Percentiles rank a stretch among this genome's conserved stretches.
Conservation (phyloP, 2,329 filamentous ascomycete genomes). For the Phoma sp. region DNA sequence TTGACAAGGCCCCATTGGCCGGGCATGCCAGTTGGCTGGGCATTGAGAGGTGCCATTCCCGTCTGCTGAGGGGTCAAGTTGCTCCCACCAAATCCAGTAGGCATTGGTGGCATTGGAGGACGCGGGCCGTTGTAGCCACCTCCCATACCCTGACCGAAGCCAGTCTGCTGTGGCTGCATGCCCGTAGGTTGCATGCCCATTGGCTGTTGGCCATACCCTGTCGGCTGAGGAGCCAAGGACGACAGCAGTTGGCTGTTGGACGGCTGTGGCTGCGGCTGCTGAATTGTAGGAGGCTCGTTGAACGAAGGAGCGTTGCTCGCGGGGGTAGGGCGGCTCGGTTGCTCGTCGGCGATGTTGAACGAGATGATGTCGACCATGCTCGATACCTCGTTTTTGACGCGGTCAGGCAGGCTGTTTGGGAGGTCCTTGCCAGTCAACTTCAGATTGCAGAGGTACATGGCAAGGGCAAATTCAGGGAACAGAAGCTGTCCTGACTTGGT, state of each 20-base stretch:
- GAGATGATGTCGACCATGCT: constrained; percentile 99
- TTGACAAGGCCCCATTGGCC: constrained; percentile 99
- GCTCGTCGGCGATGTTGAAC: constrained; percentile 85
- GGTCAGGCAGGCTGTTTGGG: constrained; percentile 78
- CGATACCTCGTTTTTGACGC: constrained; percentile 93
- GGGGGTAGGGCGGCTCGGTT: constrained; percentile 56
- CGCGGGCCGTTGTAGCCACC: constrained; percentile 81
- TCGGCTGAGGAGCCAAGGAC: constrained; percentile 62
- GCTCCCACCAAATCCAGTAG: constrained; percentile 55
- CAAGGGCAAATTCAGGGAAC: constrained; percentile 95
- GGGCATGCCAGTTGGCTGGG: constrained; percentile 91
- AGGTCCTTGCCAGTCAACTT: constrained; percentile 86
- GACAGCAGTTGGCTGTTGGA: constrained; percentile 71
- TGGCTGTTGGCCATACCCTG: constrained; percentile 66
- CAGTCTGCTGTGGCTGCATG: constrained; percentile 58
- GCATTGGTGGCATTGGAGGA: constrained; percentile 84
- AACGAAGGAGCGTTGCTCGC: constrained; percentile 76
- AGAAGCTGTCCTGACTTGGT: constrained; percentile 95
- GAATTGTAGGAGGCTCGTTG: constrained; percentile 62
- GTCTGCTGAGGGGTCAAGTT: constrained; percentile 68
- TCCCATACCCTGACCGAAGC: constrained; percentile 72
- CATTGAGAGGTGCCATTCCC: constrained; percentile 73
- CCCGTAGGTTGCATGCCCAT: constrained; percentile 51
- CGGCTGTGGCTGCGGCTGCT: constrained; percentile 66
- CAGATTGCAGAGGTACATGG: constrained; percentile 98